Evolutionary conservation across 441 rosid species (phyloP).

Genomic region (Melastoma candidum): DNA sequence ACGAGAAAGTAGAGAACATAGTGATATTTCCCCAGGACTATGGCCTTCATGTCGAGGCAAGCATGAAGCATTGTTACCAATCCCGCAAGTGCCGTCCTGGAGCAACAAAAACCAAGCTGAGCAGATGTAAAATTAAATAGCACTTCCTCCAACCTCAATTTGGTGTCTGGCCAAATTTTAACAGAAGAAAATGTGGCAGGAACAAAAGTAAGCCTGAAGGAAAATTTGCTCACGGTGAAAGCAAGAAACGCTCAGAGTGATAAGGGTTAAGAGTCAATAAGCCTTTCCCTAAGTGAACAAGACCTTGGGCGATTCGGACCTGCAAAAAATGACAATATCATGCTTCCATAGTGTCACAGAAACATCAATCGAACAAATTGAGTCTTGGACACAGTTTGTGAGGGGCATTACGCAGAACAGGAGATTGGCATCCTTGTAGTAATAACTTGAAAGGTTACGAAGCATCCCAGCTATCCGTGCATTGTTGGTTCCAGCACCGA

Average conservation of each 20-base stretch:
- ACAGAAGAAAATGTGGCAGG: too few relatives aligned
- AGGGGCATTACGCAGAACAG: constrained; percentile 67
- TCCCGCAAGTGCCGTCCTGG: constrained; percentile 88
- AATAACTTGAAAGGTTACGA: constrained; percentile 85
- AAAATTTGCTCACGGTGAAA: constrained; percentile 59
- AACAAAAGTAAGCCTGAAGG: neutral
- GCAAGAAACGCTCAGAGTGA: constrained; percentile 81
- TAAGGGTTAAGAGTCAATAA: constrained; percentile 82
- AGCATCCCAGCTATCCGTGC: constrained; percentile 97
- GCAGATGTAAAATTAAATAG: neutral
- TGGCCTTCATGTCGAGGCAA: constrained; percentile 84
- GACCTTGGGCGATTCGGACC: constrained; percentile 95
- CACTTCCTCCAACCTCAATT: neutral
- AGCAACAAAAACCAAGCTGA: constrained; percentile 7
- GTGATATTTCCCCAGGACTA: constrained; percentile 79
- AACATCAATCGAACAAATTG: neutral
- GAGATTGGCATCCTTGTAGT: constrained; percentile 77
- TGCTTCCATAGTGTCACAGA: constrained; percentile 7
- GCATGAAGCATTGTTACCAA: constrained; percentile 65
- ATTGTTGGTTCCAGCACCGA: constrained; percentile 94
- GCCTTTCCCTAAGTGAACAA: constrained; percentile 92
- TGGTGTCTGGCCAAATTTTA: neutral
- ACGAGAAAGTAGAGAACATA: constrained; percentile 81
- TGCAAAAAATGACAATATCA: constrained; percentile 19
- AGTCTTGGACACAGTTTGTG: neutral